Conservation (phyloP, 2,329 filamentous ascomycete genomes). For the Trichoderma hamatum region DNA sequence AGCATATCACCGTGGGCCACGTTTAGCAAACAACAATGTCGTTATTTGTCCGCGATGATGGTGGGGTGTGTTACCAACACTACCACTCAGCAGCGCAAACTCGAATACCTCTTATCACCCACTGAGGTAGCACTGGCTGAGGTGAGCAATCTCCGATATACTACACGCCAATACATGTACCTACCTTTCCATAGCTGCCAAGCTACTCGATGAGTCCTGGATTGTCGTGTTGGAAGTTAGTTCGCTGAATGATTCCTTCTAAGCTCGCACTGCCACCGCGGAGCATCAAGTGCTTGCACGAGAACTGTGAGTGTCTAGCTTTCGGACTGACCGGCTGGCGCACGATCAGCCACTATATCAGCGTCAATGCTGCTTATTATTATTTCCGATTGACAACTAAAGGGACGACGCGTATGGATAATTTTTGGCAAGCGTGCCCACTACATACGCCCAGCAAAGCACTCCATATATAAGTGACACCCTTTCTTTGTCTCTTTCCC, state of each 20-base stretch:
- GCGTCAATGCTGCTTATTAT: background rate
- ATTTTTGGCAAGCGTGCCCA: background rate
- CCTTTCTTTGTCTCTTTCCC: no score
- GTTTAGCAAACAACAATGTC: background rate
- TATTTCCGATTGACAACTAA: background rate
- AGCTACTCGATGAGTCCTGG: background rate
- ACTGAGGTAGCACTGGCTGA: background rate
- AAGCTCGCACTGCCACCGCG: background rate
- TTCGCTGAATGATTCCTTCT: background rate
- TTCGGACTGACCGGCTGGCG: background rate
- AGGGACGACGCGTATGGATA: background rate
- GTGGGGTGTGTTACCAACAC: constrained; percentile 4
- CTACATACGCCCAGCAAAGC: background rate
- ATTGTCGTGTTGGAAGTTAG: background rate
- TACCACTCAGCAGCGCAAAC: background rate
- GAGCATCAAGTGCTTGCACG: background rate
- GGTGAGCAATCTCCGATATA: no score
- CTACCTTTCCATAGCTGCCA: background rate
- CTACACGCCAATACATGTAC: no score
- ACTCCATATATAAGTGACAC: background rate
- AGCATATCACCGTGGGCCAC: constrained; percentile 12
- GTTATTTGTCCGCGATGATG: constrained; percentile 5
- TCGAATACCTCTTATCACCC: background rate
- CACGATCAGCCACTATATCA: background rate
- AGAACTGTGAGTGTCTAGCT: background rate